A percentile compares a stretch with the other conserved stretches of the same genome.
Evolutionary conservation across 139 green algal genomes (phyloP).

Genomic region (Volvox africanus): DNA sequence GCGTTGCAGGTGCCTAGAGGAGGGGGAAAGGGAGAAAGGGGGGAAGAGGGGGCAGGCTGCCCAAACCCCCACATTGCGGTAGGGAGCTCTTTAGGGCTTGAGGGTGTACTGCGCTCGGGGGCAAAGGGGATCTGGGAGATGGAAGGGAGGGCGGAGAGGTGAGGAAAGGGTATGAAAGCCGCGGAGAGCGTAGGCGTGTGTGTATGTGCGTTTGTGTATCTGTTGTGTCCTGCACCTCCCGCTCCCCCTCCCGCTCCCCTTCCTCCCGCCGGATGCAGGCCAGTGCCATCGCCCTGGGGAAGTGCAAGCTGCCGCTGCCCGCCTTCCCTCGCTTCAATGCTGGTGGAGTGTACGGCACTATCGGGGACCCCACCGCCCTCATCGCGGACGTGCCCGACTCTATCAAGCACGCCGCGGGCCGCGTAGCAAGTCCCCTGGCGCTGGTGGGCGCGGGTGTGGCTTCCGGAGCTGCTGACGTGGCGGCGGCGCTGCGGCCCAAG

Average conservation of each 20-base stretch:
- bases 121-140: no score
- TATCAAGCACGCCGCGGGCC: not conserved
- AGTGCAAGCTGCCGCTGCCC: conserved; percentile 62
- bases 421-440: not conserved
- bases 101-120: no score
- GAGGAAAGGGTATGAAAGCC: not conserved
- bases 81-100: no score
- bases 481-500: conserved; percentile 44
- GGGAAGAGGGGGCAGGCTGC: not conserved
- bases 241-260: not conserved
- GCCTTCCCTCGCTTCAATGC: conserved; percentile 44
- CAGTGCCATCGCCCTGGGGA: conserved; percentile 48
- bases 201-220: not conserved
- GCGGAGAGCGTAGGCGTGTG: not conserved
- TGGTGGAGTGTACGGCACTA: conserved; percentile 40
- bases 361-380: conserved; percentile 42
- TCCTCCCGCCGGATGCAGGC: conserved; percentile 15
- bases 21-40: not conserved
- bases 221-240: not conserved
- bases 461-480: not conserved
- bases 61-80: no score
- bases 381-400: conserved; percentile 34
- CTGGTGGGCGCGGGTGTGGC: not conserved
- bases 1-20: conserved; percentile 58
- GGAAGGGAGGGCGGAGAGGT: no score